phyloP scores from a whole-genome alignment of 257 asterid species.

The Verbena officinalis region DNA sequence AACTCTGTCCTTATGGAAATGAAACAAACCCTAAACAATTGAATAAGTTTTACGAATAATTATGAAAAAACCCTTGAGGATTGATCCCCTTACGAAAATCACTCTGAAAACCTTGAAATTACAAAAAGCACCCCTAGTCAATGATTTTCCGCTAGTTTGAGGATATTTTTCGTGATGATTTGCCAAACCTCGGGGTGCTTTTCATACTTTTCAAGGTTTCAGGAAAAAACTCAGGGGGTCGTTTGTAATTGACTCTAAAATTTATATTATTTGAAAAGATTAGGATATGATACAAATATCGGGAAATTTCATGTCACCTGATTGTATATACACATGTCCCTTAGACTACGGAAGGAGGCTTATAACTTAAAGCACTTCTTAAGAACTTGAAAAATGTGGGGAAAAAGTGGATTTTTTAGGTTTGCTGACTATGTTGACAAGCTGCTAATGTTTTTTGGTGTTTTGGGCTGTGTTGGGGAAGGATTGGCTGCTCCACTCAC shows the following conservation, averaged over 20 bases:
- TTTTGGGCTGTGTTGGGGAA: slow-evolving; percentile 37
- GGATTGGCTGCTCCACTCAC: slow-evolving; percentile 39
- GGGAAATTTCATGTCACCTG: neutral
- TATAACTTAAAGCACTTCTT: neutral
- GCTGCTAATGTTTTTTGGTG: slow-evolving; percentile 38
- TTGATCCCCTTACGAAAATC: neutral
- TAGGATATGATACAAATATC: neutral
- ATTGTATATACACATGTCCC: neutral
- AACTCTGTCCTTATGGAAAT: neutral
- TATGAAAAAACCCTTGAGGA: too few relatives aligned
- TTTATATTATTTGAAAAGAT: neutral
- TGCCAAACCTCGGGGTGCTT: too few relatives aligned
- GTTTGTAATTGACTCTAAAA: too few relatives aligned
- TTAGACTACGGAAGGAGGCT: slow-evolving; percentile 2
- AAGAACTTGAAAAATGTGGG: slow-evolving; percentile 28
- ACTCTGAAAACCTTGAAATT: too few relatives aligned
- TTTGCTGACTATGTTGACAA: slow-evolving; percentile 40
- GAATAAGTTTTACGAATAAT: too few relatives aligned
- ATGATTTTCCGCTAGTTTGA: too few relatives aligned
- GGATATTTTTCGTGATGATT: too few relatives aligned
- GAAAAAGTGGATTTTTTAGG: slow-evolving; percentile 30
- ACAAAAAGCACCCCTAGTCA: too few relatives aligned
- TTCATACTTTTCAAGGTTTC: too few relatives aligned
- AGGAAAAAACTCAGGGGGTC: too few relatives aligned
- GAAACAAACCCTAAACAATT: neutral